Evolutionary conservation across 257 asterid genomes (phyloP), one percentile per base, ranked within the genome.

Genomic region (Lantana camara): DNA sequence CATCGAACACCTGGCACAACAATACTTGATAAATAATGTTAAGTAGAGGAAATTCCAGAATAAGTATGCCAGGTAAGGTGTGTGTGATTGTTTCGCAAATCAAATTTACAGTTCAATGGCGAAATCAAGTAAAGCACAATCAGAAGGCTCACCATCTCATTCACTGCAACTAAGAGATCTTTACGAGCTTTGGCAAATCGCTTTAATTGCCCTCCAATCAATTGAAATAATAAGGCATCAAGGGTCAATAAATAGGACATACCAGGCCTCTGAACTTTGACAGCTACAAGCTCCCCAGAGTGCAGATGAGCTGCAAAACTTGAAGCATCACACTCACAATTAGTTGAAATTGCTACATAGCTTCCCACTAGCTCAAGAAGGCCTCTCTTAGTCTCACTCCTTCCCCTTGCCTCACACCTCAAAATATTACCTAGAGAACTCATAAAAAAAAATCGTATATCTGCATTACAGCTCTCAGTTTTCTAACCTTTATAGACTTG

Each of bases 261-360:
- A 57, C 95, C 95, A 20, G 99, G 99, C 88, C 99, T 84, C 85
- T 93, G 99, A 48, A 93, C 99, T 76, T 93, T 93, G 71, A 93
- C 99, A 51, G 99, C 99, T 77, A 93, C 99, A 44, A 85, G 92
- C 88, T 93, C 99, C 75, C 99, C 97, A 63, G 99, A 79, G 76
- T 84, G 95, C 93, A 90, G 82, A 80, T 93, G 95, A 83, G 97
- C 99, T 93, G 96, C 91, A 84, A 82, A 83, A 83, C 92, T 85
- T 88, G 87, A 82, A 78, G 78, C 73, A 75, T 67, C 64, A 80
- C 80, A 68, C 65, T 61, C 67, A 78, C 64, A 70, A 61, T 73
- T 82, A 72, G 74, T 59, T 67, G 55, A 70, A 66, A 55, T 60
- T 35, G 50, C 64, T 27, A 57, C 41, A 41, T 29, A 5, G 15